Conservation (phyloP, 2,329 filamentous ascomycete species). For the Herpotrichia juniperi region DNA sequence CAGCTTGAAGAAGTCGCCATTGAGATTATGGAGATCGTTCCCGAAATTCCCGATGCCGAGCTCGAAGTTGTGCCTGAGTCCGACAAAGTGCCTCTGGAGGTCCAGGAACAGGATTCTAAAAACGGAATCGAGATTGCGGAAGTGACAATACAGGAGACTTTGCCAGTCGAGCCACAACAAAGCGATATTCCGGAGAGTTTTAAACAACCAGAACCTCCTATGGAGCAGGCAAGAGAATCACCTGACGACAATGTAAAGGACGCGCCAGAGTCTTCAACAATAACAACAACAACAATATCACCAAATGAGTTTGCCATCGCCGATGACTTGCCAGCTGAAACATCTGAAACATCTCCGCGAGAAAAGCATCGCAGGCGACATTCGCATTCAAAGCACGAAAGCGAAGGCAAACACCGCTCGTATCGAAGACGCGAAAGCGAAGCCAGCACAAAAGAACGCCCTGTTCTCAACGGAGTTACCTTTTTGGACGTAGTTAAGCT, state of each 20-base stretch:
- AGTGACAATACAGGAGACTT: neutral
- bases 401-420: conserved; percentile 31
- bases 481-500: conserved; percentile 27
- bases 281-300: conserved; percentile 13
- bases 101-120: neutral
- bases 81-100: neutral
- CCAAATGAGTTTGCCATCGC: conserved; percentile 35
- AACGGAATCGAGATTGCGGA: neutral
- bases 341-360: conserved; percentile 12
- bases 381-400: conserved; percentile 35
- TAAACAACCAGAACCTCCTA: neutral
- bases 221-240: neutral
- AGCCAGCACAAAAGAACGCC: conserved; percentile 32
- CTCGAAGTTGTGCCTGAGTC: neutral
- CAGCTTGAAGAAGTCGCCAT: neutral
- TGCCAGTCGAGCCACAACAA: neutral
- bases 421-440: conserved; percentile 39
- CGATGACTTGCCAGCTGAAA: conserved; percentile 25
- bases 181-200: neutral
- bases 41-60: neutral
- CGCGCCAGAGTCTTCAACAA: too few relatives aligned
- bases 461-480: conserved; percentile 21
- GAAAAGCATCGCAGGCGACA: conserved; percentile 37
- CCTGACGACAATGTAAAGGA: too few relatives aligned
- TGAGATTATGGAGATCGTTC: neutral